Conservation (phyloP, 2,329 filamentous ascomycete species). For the Claviceps pazoutovae region DNA sequence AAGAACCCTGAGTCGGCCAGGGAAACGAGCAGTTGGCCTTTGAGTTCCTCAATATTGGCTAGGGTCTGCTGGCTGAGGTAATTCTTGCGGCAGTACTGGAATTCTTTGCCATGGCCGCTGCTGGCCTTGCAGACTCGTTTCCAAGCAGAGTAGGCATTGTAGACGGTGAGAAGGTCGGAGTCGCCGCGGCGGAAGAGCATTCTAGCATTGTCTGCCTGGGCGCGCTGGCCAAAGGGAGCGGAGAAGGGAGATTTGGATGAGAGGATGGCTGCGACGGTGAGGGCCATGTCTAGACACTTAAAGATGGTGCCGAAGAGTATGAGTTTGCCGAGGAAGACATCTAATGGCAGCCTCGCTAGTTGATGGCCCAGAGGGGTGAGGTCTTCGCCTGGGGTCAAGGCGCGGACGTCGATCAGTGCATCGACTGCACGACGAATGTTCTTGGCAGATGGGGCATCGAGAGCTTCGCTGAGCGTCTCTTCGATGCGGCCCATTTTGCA, state of each 20-base stretch:
- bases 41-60: slow-evolving; percentile 86
- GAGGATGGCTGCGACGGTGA: slow-evolving; percentile 84
- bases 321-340: slow-evolving; percentile 90
- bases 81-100: slow-evolving; percentile 87
- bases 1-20: slow-evolving; percentile 79
- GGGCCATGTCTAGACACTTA: slow-evolving; percentile 77
- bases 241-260: slow-evolving; percentile 93
- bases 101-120: slow-evolving; percentile 52
- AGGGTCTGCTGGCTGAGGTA: slow-evolving; percentile 83
- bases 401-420: slow-evolving; percentile 82
- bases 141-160: slow-evolving; percentile 89
- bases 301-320: slow-evolving; percentile 78
- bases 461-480: slow-evolving; percentile 69
- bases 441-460: slow-evolving; percentile 81
- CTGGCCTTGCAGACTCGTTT: slow-evolving; percentile 63
- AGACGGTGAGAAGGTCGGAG: slow-evolving; percentile 83
- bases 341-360: slow-evolving; percentile 75
- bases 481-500: slow-evolving; percentile 93
- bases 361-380: slow-evolving; percentile 78
- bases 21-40: slow-evolving; percentile 75
- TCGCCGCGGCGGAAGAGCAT: slow-evolving; percentile 71
- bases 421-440: slow-evolving; percentile 91
- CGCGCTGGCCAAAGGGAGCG: slow-evolving; percentile 68
- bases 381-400: slow-evolving; percentile 67
- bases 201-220: slow-evolving; percentile 68